Base-by-base conservation (phyloP, 2,329 filamentous ascomycete genomes). In the Davidsoniella neocaledoniae region DNA sequence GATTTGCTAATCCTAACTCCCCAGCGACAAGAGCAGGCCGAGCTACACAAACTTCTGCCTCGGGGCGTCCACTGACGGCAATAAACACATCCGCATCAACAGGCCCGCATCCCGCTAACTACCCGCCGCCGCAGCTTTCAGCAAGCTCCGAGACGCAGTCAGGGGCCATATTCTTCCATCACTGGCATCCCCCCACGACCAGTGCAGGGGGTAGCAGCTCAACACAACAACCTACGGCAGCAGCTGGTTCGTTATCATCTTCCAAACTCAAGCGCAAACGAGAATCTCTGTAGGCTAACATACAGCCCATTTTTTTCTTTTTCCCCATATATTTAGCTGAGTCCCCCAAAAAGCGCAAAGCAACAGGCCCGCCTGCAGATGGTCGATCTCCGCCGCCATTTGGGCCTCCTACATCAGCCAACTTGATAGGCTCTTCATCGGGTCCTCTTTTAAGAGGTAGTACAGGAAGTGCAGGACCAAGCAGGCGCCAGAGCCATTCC, bases 271-370 rank as follows among this genome's bases (percentile, higher is more conserved):
- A 68, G 64, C 67, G 65, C 62, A 68, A 67, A 60, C 61, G 64
- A 61, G 65, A 66, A 52, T 64, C 63, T 57, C 59, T 64, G 53
- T 48, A 45, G 36, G 39, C 12, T 42, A 23, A 19, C 39, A 42
- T 36, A 46, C 26, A 38, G 44, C 26, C 25, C 8, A 16, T 43
- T 21, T 50, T 50, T 16, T 25, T 41, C 16, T 14, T 29, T 14
- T 29, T 46, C 7, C 25, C 21, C 19, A 8, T 36, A 41, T 45
- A 33, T 46, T 40, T 64, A 74, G 70, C 78, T 60, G 83, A 83
- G 62, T 86, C 83, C 54, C 86, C 86, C 29, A 84, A 83, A 62
- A 94, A 94, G 69, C 81, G 87, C 59, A 94, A 94, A 67, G 79
- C 83, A 49, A 72, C 71, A 39, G 74, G 74, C 43, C 67, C 71